phyloP scores from a whole-genome alignment of 257 asterid genomes.

The Ilex asprella region DNA sequence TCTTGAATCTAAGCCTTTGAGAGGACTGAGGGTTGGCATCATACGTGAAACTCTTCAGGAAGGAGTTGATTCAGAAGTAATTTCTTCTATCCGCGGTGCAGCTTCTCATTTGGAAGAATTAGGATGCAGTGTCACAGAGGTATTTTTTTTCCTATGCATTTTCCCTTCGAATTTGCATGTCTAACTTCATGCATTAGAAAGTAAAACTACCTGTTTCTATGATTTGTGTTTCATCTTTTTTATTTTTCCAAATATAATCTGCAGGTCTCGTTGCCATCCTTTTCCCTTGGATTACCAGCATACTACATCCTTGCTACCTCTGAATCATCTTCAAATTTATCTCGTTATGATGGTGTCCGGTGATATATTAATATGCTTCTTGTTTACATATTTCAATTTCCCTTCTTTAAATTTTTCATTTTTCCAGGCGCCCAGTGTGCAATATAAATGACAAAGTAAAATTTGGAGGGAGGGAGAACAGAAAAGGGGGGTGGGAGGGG shows the following conservation, averaged over 20 bases:
- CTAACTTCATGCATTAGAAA: slow-evolving; percentile 8
- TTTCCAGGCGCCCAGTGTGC: no score
- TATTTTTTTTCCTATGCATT: slow-evolving; percentile 14
- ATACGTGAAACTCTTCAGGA: slow-evolving; percentile 81
- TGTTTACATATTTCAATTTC: no score
- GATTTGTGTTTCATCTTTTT: slow-evolving; percentile 11
- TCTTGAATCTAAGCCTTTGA: slow-evolving; percentile 71
- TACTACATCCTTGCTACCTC: slow-evolving; percentile 92
- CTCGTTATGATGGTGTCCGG: slow-evolving; percentile 98
- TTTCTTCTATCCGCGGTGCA: slow-evolving; percentile 62
- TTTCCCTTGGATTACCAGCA: slow-evolving; percentile 95
- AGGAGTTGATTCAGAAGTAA: slow-evolving; percentile 76
- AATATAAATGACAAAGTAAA: no score
- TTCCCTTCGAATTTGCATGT: background rate
- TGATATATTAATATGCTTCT: slow-evolving; percentile 13
- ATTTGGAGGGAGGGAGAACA: no score
- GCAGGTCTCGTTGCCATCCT: slow-evolving; percentile 89
- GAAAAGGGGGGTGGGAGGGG: no score
- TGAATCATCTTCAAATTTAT: slow-evolving; percentile 92
- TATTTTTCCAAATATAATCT: slow-evolving; percentile 3
- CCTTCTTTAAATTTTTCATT: no score
- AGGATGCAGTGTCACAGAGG: slow-evolving; percentile 80
- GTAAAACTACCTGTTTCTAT: slow-evolving; percentile 7
- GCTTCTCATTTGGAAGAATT: slow-evolving; percentile 81
- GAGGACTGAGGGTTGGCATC: slow-evolving; percentile 83